Base-by-base conservation (phyloP, 257 asterid genomes). In the Plectranthus barbatus region DNA sequence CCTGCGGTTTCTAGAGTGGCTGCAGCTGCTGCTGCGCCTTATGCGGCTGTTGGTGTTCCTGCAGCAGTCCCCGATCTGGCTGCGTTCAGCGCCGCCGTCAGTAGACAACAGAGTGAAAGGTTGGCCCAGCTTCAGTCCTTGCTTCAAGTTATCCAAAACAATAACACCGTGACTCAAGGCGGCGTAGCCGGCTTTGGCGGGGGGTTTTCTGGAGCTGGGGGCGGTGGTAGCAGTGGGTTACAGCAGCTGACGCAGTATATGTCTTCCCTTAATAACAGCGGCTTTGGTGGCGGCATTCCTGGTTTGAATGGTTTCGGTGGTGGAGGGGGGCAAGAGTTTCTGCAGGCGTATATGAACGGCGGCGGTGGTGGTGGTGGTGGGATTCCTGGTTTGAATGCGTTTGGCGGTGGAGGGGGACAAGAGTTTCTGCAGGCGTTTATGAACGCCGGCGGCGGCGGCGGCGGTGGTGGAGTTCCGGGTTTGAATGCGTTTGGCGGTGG, bases 91-190 rank as follows among this genome's bases (percentile, higher is more conserved):
- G 42, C 33, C 0, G n/a, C n/a, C n/a, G n/a, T n/a, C n/a, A 47
- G 20, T 8, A 31, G 59, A 31, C 37, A 31, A 39, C 69, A 60
- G 69, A 59, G 52, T 17, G 78, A 72, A 1, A 4, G 8, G 42
- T 3, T 61, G 54, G 19, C n/a, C 0, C 37, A 31, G 42, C 40
- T 68, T 45, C 75, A 76, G 64, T 59, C 62, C 14, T 21, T 74
- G 9, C 56, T 64, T 66, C 72, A 50, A 0, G 56, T 48, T 17
- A 23, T 68, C 12, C 21, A 33, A 6, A 73, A 47, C 39, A 64
- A 69, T 17, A 68, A 62, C 56, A 67, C 70, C 19, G 54, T 18
- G 45, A 37, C 20, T 14, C 79, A 69, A 66, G 60, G 54, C 12
- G 67, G 74, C 10, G 73, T 64, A 0, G 37, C 7, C 9, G 58